Base-by-base conservation (phyloP, 2,329 filamentous ascomycete species). In the Pseudogymnoascus sp. region DNA sequence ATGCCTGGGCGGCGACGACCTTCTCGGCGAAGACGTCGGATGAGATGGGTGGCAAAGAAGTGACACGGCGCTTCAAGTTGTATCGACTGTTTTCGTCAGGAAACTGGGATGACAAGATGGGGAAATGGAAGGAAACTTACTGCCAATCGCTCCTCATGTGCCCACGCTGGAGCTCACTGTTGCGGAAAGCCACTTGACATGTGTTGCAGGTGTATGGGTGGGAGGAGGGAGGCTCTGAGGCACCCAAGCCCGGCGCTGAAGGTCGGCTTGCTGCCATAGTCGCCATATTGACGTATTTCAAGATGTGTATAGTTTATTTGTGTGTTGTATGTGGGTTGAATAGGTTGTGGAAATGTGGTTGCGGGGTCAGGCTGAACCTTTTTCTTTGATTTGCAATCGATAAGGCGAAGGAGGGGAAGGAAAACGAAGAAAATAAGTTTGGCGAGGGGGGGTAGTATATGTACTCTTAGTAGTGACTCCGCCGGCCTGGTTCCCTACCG, bases 71-170 rank as follows among this genome's bases (percentile, higher is more conserved):
- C 80, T 97, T 97, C 71, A 97, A 84, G 76, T 99, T 99, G 78
- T 97, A 97, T 68, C 95, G 88, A 76, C 90, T 95, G 65, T 19
- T 62, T 33, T 62, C 3, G 44, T 50, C n/a, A 59, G 62, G 33
- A 71, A 63, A 73, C 65, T 61, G 63, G 61, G 44, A 59, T 50
- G 38, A 26, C 15, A n/a, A 63, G 38, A 63, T 19, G 62, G 42
- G 63, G n/a, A 42, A 61, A 31, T 23, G 40, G 61, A 63, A 33
- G 26, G 60, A 61, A 62, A 87, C 90, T 79, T 83, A 95, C 89
- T 99, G 93, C 95, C 95, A 99, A 79, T 99, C 95, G 71, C 89
- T 95, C 76, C 95, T 92, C 95, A 99, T 99, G 75, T 99, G 95
- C 38, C 86, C 87, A 75, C 95, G 88, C 78, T 99, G 95, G 64